Percentiles rank a stretch among this genome's conserved stretches.
Conservation (phyloP, 768 basidiomycete species). For the Mycena metata region DNA sequence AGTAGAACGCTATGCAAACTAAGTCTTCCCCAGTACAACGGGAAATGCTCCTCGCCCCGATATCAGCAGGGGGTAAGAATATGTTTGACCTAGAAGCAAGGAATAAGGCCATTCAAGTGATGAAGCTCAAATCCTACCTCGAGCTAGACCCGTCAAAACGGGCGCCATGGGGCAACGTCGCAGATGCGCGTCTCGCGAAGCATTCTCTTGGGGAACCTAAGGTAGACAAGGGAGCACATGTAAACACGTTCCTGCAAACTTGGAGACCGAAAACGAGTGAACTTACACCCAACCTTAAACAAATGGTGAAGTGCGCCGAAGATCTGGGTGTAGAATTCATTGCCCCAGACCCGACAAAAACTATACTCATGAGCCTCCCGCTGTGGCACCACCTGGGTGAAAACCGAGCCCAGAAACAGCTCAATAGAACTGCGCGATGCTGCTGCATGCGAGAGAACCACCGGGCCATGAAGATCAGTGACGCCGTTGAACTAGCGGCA, state of each 20-base stretch:
- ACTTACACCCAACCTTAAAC: neutral
- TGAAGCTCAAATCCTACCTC: conserved; percentile 10
- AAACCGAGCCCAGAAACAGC: neutral
- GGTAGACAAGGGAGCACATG: neutral
- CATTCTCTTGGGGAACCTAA: neutral
- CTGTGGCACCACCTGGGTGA: conserved; percentile 14
- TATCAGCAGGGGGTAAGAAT: conserved; percentile 40
- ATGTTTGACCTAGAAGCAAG: neutral
- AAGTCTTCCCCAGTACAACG: conserved; percentile 31
- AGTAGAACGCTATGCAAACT: no score
- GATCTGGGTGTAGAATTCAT: no score
- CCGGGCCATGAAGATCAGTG: neutral
- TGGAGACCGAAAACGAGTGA: neutral
- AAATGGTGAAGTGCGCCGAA: neutral
- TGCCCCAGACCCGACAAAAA: no score
- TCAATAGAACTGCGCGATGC: neutral
- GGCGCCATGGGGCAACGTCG: conserved; percentile 46
- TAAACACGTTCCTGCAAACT: neutral
- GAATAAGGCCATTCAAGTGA: neutral
- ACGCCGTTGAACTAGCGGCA: neutral
- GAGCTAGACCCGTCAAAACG: conserved; percentile 22
- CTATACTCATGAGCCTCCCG: neutral
- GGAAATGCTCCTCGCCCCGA: conserved; percentile 36
- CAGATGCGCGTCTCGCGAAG: conserved; percentile 42
- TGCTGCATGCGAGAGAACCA: conserved; percentile 1